phyloP scores from a whole-genome alignment of 257 asterid genomes.

The Nicotiana paniculata region DNA sequence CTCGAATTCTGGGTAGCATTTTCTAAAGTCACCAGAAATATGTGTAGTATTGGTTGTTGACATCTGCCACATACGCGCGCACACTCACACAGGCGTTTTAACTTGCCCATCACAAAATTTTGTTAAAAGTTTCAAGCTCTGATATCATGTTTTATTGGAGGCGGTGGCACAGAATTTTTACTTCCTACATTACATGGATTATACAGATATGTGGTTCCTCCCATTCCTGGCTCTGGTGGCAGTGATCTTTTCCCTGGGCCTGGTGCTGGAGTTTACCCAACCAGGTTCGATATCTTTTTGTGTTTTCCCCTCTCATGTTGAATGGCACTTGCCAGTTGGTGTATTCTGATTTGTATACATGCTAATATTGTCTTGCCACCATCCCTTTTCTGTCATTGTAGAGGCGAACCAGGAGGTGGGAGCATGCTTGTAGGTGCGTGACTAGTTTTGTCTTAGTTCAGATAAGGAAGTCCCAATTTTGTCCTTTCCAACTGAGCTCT shows the following conservation, averaged over 20 bases:
- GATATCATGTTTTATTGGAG: background rate
- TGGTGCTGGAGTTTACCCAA: conserved; percentile 74
- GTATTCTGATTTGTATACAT: background rate
- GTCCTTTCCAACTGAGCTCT: background rate
- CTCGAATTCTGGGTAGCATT: background rate
- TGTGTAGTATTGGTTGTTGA: background rate
- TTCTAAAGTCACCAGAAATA: background rate
- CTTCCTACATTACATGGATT: background rate
- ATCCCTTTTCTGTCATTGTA: conserved; percentile 10
- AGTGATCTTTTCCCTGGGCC: conserved; percentile 61
- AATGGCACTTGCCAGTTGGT: background rate
- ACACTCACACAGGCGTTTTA: background rate
- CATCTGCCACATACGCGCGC: background rate
- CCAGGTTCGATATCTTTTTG: conserved; percentile 33
- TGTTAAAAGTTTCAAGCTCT: background rate
- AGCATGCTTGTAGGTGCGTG: conserved; percentile 69
- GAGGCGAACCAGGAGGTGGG: conserved; percentile 53
- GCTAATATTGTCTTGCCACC: background rate
- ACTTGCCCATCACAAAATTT: background rate
- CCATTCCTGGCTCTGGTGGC: conserved; percentile 37
- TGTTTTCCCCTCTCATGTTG: background rate
- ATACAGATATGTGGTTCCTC: conserved; percentile 49
- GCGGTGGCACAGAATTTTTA: background rate
- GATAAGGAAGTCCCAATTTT: background rate
- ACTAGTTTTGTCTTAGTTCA: background rate